Base-by-base conservation (phyloP, 2,329 filamentous ascomycete genomes). In the Neocatenulostroma microsporum region DNA sequence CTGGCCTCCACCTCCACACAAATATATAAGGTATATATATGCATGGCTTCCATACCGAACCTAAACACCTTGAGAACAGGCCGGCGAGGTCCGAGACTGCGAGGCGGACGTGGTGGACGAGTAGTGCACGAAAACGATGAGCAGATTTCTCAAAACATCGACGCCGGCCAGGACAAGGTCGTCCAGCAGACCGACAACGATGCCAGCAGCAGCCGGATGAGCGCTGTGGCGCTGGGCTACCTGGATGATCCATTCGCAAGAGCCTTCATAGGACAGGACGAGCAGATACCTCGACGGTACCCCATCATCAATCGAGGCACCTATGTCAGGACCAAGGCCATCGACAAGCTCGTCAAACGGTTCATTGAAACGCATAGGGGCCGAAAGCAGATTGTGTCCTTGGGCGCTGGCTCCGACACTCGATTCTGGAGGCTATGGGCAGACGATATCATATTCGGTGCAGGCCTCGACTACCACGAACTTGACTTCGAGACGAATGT, bases 271-370 rank as follows among this genome's bases (percentile, higher is more conserved):
- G 62, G 62, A 30, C 44, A 42, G 2, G 44, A 40, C 8, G 70
- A 67, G 41, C 64, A 69, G 12, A 53, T 68, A 2, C 66, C 76
- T 10, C 74, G 83, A 46, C 73, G 89, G 40, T 72, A 93, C 45
- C 91, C 91, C 34, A 84, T 98, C 44, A 94, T 98, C 55, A 96
- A 98, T 57, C 72, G 89, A 76, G 89, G 89, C 35, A 96, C 89
- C n/a, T 96, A 95, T 55, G 82, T 88, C 15, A 80, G 91, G 43
- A 95, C 88, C 7, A 76, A 73, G 4, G 84, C 84, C 17, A 79
- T 98, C 45, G 87, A 98, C 62, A 67, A 63, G 10, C 74, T 98
- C 1, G 76, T 96, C 26, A 60, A 74, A 34, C 68, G 67, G 6
- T 96, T 96, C 53, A 67, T 96, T 10, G 38, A 46, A 11, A 28